Evolutionary conservation across 73 alveolate species (phyloP).

Genomic region (Stentor roeselii): DNA sequence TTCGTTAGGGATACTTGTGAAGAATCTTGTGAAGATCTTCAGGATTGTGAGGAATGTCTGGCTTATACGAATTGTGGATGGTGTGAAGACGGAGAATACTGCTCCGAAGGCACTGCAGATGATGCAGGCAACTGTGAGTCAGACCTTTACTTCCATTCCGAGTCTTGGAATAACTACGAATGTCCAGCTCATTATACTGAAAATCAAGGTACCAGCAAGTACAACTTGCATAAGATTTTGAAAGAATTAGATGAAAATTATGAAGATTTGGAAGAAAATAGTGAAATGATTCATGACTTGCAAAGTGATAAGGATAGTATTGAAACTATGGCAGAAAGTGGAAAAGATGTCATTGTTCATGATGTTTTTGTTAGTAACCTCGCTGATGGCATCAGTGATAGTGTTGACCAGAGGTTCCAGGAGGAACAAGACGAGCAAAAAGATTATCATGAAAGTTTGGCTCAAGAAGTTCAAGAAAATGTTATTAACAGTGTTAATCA

Average conservation of each 20-base stretch:
- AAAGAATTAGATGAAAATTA: not conserved
- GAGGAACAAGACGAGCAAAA: not conserved
- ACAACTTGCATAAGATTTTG: not conserved
- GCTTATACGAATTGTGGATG: constrained; percentile 9
- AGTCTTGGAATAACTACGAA: not conserved
- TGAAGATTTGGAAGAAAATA: not conserved
- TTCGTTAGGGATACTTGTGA: not conserved
- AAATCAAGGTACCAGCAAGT: not conserved
- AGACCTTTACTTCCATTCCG: not conserved
- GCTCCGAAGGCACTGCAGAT: not conserved
- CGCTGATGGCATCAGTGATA: not conserved
- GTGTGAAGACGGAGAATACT: constrained; percentile 16
- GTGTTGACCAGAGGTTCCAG: not conserved
- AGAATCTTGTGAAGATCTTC: not conserved
- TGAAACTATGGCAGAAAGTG: not conserved
- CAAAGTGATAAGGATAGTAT: not conserved
- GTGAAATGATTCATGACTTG: not conserved
- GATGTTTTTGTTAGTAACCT: not conserved
- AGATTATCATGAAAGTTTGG: not conserved
- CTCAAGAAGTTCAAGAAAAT: not conserved
- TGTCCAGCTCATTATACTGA: constrained; percentile 1
- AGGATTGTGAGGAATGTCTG: not conserved
- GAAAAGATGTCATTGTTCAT: not conserved
- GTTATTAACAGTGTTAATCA: not conserved
- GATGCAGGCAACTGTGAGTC: constrained; percentile 16